These are phyloP conservation scores for Xylaria sp. DNA, from an alignment of 495 filamentous ascomycete genomes.

Conservation along the genomic window DNA sequence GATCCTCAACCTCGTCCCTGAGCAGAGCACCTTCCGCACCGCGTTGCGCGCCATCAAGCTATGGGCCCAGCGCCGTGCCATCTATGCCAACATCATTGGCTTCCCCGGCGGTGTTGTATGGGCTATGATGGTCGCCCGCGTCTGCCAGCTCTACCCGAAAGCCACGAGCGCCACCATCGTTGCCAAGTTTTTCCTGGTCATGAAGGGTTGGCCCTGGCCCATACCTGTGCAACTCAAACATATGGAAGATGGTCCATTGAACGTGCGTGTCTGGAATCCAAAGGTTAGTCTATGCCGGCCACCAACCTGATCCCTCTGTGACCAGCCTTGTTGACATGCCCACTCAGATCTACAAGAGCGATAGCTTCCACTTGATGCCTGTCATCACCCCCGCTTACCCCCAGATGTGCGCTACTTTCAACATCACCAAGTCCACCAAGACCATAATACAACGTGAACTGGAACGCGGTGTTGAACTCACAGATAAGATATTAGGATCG, in stretches of 20 bases:
- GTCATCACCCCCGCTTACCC: slow-evolving; percentile 97
- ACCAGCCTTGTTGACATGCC: slow-evolving; percentile 19
- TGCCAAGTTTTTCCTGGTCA: slow-evolving; percentile 90
- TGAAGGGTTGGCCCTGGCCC: slow-evolving; percentile 93
- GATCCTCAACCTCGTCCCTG: slow-evolving; percentile 86
- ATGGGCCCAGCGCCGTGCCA: slow-evolving; percentile 91
- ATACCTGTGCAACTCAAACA: slow-evolving; percentile 86
- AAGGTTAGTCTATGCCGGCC: slow-evolving; percentile 59
- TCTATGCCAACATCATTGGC: slow-evolving; percentile 94
- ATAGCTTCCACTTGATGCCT: slow-evolving; percentile 90
- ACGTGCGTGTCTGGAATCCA: slow-evolving; percentile 93
- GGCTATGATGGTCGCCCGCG: slow-evolving; percentile 94
- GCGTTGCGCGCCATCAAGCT: slow-evolving; percentile 92
- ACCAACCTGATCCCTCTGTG: background rate
- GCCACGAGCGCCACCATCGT: slow-evolving; percentile 86
- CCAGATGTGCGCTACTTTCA: slow-evolving; percentile 96
- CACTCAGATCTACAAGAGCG: slow-evolving; percentile 75
- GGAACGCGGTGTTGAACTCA: slow-evolving; percentile 75
- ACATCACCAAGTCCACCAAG: slow-evolving; percentile 86
- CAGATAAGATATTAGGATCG: slow-evolving; percentile 79
- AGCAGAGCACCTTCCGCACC: slow-evolving; percentile 84
- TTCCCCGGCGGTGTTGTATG: slow-evolving; percentile 97
- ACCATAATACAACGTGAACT: slow-evolving; percentile 82
- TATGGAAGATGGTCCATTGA: slow-evolving; percentile 82
- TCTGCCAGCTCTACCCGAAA: slow-evolving; percentile 97